Conservation (phyloP, 805 yeast species). For the Candida insectalens region DNA sequence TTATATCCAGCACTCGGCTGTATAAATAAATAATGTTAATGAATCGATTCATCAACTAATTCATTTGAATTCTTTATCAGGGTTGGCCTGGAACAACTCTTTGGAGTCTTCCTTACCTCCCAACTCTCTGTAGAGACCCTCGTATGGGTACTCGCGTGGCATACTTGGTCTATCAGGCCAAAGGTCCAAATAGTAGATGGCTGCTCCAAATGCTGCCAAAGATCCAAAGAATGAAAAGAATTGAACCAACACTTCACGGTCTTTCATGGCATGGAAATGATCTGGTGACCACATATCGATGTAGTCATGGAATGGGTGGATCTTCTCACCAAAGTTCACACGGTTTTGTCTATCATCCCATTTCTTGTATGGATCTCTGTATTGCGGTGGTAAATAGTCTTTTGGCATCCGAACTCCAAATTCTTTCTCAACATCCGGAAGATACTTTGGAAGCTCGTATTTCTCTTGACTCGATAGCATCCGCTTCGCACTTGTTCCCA, state of each 20-base stretch:
- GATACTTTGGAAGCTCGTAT: slow-evolving; percentile 18
- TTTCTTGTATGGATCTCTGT: slow-evolving; percentile 59
- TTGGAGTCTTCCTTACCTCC: slow-evolving; percentile 51
- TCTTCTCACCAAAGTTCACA: slow-evolving; percentile 66
- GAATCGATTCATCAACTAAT: too few species aligned
- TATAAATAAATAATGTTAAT: too few species aligned
- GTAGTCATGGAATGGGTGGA: slow-evolving; percentile 63
- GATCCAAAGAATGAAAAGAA: slow-evolving; percentile 48
- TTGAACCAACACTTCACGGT: slow-evolving; percentile 50
- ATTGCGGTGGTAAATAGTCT: slow-evolving; percentile 43
- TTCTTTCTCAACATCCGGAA: slow-evolving; percentile 20
- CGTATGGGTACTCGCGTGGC: slow-evolving; percentile 67
- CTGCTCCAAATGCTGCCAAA: slow-evolving; percentile 29
- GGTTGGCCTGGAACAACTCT: slow-evolving; percentile 32
- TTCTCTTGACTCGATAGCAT: slow-evolving; percentile 5
- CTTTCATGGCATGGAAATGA: slow-evolving; percentile 48
- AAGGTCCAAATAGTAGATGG: slow-evolving; percentile 40
- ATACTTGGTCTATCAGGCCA: slow-evolving; percentile 64
- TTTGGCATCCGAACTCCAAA: slow-evolving; percentile 51
- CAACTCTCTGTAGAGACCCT: slow-evolving; percentile 64
- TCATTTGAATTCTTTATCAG: slow-evolving; percentile 23
- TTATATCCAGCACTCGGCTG: too few species aligned
- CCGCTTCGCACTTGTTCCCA: not conserved
- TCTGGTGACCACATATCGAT: slow-evolving; percentile 86
- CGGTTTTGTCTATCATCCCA: slow-evolving; percentile 78